Percentiles rank a stretch among this genome's conserved stretches.
Evolutionary conservation across 768 basidiomycete species (phyloP).

Genomic region (Auricularia cornea): DNA sequence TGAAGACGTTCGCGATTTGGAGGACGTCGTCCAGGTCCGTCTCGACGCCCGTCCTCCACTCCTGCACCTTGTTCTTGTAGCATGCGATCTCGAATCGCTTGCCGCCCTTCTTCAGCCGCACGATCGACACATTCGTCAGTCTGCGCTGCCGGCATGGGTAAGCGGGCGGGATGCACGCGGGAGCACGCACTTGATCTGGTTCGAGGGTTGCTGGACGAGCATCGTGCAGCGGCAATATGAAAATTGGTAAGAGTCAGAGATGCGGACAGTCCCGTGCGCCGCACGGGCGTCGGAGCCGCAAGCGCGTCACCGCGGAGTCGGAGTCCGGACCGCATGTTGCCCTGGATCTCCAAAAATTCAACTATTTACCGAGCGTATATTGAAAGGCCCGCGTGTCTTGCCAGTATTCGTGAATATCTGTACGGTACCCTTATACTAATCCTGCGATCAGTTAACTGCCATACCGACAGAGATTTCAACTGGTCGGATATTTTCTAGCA

Average conservation of each 20-base stretch:
- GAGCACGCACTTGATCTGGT: constrained; percentile 67
- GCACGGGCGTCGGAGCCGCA: no score
- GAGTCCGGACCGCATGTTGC: no score
- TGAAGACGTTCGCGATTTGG: constrained; percentile 93
- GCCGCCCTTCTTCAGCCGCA: constrained; percentile 92
- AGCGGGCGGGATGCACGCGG: neutral
- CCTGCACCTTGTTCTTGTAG: constrained; percentile 99
- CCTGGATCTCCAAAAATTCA: no score
- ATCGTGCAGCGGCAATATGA: constrained; percentile 14
- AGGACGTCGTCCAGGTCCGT: constrained; percentile 91
- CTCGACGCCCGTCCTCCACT: constrained; percentile 91
- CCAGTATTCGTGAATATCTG: no score
- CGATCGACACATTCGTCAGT: constrained; percentile 94
- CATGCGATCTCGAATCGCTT: constrained; percentile 99
- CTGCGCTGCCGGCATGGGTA: constrained; percentile 33
- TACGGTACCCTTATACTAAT: no score
- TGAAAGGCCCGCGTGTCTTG: no score
- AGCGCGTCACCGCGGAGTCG: no score
- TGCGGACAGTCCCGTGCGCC: no score
- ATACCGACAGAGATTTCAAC: no score
- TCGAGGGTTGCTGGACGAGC: constrained; percentile 76
- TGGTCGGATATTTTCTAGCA: no score
- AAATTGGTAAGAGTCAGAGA: neutral
- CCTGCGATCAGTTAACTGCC: no score
- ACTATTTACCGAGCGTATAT: no score